Percentiles rank a stretch among this genome's conserved stretches.
phyloP scores from a whole-genome alignment of 768 basidiomycete species.

The Cytidiella melzeri region DNA sequence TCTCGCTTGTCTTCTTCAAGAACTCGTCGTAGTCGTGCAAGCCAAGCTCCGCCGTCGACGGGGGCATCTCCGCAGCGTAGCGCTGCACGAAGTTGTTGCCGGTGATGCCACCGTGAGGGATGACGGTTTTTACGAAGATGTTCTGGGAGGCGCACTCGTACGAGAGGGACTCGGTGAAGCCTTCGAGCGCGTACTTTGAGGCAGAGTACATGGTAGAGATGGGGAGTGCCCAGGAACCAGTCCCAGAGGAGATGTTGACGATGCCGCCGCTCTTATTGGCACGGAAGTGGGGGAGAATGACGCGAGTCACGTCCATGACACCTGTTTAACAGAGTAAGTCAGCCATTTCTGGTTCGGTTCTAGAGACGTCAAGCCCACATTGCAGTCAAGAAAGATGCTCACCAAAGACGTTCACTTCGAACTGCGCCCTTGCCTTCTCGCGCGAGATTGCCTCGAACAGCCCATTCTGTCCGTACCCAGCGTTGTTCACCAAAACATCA shows the following conservation, averaged over 20 bases:
- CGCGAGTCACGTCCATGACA: conserved; percentile 2
- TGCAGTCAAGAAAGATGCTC: too few relatives aligned
- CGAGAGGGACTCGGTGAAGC: conserved; percentile 2
- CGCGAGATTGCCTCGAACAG: neutral
- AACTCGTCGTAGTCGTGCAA: neutral
- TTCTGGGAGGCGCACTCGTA: conserved; percentile 2
- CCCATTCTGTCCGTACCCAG: neutral
- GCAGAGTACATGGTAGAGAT: neutral
- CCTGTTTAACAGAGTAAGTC: neutral
- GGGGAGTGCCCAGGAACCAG: neutral
- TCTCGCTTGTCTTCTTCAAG: neutral
- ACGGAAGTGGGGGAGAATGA: neutral
- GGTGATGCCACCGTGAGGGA: conserved; percentile 1
- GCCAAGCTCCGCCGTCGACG: neutral
- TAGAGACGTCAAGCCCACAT: too few relatives aligned
- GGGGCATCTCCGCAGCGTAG: neutral
- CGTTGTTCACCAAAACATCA: neutral
- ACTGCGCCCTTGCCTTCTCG: neutral
- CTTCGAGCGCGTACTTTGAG: conserved; percentile 1
- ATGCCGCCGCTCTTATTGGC: neutral
- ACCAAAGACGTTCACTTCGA: neutral
- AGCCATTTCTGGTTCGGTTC: neutral
- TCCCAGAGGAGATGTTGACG: neutral
- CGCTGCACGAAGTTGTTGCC: neutral
- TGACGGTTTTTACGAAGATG: conserved; percentile 3